Evolutionary conservation across 495 filamentous ascomycete species (phyloP).

Genomic region (Aspergillus affinis): DNA sequence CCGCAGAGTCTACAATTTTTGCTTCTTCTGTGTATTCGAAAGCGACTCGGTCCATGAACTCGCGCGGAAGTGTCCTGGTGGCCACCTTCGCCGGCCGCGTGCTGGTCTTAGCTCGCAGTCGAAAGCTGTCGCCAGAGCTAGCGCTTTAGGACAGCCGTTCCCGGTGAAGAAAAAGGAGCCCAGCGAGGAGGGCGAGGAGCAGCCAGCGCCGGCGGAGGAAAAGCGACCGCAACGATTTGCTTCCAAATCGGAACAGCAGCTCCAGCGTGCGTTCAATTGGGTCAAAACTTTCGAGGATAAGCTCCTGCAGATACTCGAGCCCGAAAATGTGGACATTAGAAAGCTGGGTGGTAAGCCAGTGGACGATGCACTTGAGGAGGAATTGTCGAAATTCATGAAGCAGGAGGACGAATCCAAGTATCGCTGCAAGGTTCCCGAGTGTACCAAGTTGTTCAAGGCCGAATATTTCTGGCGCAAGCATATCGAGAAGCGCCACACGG

Average conservation of each 20-base stretch:
- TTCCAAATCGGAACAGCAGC: constrained; percentile 81
- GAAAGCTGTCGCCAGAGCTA: constrained; percentile 82
- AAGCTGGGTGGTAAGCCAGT: constrained; percentile 89
- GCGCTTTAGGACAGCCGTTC: constrained; percentile 75
- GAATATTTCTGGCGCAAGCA: constrained; percentile 97
- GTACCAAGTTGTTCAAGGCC: constrained; percentile 95
- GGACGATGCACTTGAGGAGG: constrained; percentile 83
- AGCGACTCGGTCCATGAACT: constrained; percentile 96
- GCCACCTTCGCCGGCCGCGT: constrained; percentile 88
- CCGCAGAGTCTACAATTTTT: constrained; percentile 95
- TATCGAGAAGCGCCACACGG: constrained; percentile 89
- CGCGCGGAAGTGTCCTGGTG: constrained; percentile 91
- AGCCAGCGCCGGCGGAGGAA: constrained; percentile 55
- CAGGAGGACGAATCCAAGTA: constrained; percentile 96
- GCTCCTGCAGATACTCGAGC: constrained; percentile 85
- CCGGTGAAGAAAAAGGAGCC: constrained; percentile 72
- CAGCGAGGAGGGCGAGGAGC: constrained; percentile 64
- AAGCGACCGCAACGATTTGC: constrained; percentile 64
- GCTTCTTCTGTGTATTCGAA: constrained; percentile 99
- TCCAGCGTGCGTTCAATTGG: constrained; percentile 96
- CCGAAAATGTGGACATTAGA: constrained; percentile 75
- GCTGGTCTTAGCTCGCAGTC: constrained; percentile 76
- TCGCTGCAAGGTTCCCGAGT: constrained; percentile 93
- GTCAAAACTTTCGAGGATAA: constrained; percentile 99
- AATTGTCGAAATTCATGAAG: constrained; percentile 84